phyloP scores from a whole-genome alignment of 352 stramenopile genomes.

The Pythium brassicae region DNA sequence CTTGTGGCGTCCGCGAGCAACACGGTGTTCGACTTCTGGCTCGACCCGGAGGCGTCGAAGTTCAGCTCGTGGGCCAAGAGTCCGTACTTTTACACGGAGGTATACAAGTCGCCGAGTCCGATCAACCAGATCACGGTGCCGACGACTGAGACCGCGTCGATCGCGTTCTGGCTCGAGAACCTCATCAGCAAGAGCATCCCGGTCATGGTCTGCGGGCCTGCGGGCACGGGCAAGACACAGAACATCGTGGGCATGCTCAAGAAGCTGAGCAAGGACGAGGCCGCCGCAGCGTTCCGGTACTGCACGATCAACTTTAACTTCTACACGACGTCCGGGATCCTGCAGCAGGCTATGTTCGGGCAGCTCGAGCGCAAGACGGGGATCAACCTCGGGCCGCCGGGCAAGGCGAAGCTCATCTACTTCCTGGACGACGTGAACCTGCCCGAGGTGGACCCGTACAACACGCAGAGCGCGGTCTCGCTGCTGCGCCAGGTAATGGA shows the following conservation, averaged over 20 bases:
- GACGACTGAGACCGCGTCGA: conserved; percentile 93
- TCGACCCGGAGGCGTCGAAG: conserved; percentile 88
- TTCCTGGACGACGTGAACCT: conserved; percentile 98
- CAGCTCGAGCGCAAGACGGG: conserved; percentile 95
- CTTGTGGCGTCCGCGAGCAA: conserved; percentile 90
- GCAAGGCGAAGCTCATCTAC: conserved; percentile 92
- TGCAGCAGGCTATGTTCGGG: conserved; percentile 91
- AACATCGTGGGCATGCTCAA: conserved; percentile 94
- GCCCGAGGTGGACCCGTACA: conserved; percentile 94
- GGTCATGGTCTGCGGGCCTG: conserved; percentile 93
- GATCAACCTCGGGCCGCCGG: conserved; percentile 91
- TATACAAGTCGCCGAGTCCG: conserved; percentile 77
- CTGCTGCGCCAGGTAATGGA: conserved; percentile 95
- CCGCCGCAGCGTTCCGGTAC: conserved; percentile 76
- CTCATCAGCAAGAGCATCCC: conserved; percentile 88
- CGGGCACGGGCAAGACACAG: conserved; percentile 94
- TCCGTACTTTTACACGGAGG: conserved; percentile 92
- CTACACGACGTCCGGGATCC: conserved; percentile 92
- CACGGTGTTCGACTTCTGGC: conserved; percentile 97
- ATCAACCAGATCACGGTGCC: conserved; percentile 92
- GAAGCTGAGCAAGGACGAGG: conserved; percentile 87
- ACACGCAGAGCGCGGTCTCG: conserved; percentile 94
- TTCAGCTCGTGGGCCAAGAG: conserved; percentile 96
- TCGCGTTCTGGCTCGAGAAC: conserved; percentile 95
- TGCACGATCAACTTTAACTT: conserved; percentile 98